Conservation (phyloP, 2,329 filamentous ascomycete genomes). For the Beauveria caledonica region DNA sequence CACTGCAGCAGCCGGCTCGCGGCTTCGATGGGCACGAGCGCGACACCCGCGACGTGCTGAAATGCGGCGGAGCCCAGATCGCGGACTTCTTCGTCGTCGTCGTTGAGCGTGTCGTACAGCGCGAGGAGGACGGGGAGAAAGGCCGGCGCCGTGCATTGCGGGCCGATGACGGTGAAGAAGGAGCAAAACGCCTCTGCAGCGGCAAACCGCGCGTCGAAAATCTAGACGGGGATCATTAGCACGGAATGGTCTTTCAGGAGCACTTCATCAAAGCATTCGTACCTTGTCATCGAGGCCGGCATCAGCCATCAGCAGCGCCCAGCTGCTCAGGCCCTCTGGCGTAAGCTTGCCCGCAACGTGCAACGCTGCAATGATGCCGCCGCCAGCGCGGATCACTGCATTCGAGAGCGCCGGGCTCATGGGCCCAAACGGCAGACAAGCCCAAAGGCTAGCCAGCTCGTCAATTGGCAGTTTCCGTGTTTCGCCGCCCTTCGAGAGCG, state of each 20-base stretch:
- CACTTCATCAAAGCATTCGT: slow-evolving; percentile 13
- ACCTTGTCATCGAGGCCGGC: slow-evolving; percentile 42
- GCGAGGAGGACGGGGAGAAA: slow-evolving; percentile 53
- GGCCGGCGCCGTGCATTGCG: slow-evolving; percentile 20
- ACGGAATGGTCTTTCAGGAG: background rate
- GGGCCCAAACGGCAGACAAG: slow-evolving; percentile 25
- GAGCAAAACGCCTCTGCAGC: slow-evolving; percentile 47
- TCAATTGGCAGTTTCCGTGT: slow-evolving; percentile 24
- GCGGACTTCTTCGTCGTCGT: slow-evolving; percentile 88
- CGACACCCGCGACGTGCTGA: slow-evolving; percentile 34
- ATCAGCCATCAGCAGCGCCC: slow-evolving; percentile 43
- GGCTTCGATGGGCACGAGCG: slow-evolving; percentile 40
- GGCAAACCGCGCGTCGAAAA: slow-evolving; percentile 57
- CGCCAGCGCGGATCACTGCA: slow-evolving; percentile 40
- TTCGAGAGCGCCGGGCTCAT: slow-evolving; percentile 43
- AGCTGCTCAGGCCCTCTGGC: slow-evolving; percentile 24
- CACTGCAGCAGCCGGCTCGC: slow-evolving; percentile 36
- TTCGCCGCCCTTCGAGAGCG: slow-evolving; percentile 22
- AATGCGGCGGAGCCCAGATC: slow-evolving; percentile 50
- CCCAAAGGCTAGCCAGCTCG: slow-evolving; percentile 34
- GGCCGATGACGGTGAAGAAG: slow-evolving; percentile 31
- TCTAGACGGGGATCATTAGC: slow-evolving; percentile 28
- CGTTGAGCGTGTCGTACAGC: slow-evolving; percentile 70
- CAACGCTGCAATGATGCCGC: slow-evolving; percentile 33
- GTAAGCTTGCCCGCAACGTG: slow-evolving; percentile 16